These are phyloP conservation scores for Tripidium arundinaceum DNA, from an alignment of 202 grass and related monocot genomes.

Conservation along the genomic window DNA sequence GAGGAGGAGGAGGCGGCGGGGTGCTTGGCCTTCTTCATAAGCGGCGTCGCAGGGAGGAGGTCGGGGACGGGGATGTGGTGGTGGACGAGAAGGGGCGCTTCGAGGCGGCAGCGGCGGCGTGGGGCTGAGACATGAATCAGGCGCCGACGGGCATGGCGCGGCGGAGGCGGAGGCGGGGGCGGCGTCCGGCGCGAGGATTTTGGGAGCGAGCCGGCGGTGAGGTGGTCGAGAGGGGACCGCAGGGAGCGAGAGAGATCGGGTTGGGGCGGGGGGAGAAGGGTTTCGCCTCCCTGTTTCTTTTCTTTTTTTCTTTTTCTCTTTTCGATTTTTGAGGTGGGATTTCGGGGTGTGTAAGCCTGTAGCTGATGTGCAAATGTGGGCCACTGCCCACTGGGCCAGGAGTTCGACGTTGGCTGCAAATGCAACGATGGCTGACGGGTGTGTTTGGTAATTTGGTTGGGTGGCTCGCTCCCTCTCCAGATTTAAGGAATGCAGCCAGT, in stretches of 20 bases:
- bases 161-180: background rate
- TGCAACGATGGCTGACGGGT: too few species aligned
- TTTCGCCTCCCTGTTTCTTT: conserved; percentile 12
- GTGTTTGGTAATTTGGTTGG: too few species aligned
- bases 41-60: conserved; percentile 28
- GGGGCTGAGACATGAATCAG: conserved; percentile 63
- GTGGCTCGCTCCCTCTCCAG: too few species aligned
- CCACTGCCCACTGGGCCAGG: conserved; percentile 5
- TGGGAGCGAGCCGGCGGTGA: conserved; percentile 22
- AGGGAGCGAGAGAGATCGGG: conserved; percentile 42
- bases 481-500: too few species aligned
- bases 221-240: conserved; percentile 21
- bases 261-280: conserved; percentile 36
- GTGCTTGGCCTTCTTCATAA: conserved; percentile 73
- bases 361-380: background rate
- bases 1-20: conserved; percentile 30
- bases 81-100: conserved; percentile 44
- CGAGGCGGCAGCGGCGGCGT: conserved; percentile 33
- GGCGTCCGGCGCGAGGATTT: conserved; percentile 38
- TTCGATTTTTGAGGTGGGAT: conserved; percentile 7
- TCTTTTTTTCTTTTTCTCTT: background rate
- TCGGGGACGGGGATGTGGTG: background rate
- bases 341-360: background rate
- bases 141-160: conserved; percentile 34
- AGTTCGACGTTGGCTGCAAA: background rate